These are phyloP conservation scores for Sporisorium iseilematis-ciliati DNA, from an alignment of 1,284 basidiomycete species.

Conservation along the genomic window DNA sequence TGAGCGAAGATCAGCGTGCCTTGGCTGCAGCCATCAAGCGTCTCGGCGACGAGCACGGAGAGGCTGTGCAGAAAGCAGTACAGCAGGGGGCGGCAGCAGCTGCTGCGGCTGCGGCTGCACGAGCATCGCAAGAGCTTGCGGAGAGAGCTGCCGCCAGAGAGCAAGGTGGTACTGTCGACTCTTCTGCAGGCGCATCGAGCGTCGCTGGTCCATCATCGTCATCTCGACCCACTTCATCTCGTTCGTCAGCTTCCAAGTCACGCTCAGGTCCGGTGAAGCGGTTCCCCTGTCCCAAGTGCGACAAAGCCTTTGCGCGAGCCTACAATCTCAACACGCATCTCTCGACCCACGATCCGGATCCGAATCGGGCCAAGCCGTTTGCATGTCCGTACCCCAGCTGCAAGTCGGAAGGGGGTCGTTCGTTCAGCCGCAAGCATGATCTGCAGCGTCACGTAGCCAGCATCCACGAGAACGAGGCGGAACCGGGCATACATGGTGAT, in stretches of 20 bases:
- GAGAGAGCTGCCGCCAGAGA: conserved; percentile 34
- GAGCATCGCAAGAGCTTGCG: conserved; percentile 46
- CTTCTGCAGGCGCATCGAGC: background rate
- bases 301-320: conserved; percentile 83
- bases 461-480: conserved; percentile 75
- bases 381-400: conserved; percentile 83
- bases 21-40: conserved; percentile 55
- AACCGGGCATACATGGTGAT: conserved; percentile 59
- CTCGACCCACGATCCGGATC: conserved; percentile 83
- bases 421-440: conserved; percentile 90
- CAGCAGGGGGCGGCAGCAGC: conserved; percentile 49
- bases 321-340: conserved; percentile 91
- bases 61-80: conserved; percentile 44
- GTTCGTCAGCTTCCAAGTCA: conserved; percentile 11
- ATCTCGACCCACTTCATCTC: conserved; percentile 5
- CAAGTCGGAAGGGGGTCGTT: conserved; percentile 74
- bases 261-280: conserved; percentile 50
- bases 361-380: conserved; percentile 83
- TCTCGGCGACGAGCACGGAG: conserved; percentile 42
- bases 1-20: conserved; percentile 50
- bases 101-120: conserved; percentile 29
- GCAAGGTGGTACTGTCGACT: conserved; percentile 1
- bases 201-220: conserved; percentile 13
- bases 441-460: conserved; percentile 85
- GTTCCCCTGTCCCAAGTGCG: conserved; percentile 64